Evolutionary conservation across 768 basidiomycete genomes (phyloP).

Genomic region (Lactarius quietus): DNA sequence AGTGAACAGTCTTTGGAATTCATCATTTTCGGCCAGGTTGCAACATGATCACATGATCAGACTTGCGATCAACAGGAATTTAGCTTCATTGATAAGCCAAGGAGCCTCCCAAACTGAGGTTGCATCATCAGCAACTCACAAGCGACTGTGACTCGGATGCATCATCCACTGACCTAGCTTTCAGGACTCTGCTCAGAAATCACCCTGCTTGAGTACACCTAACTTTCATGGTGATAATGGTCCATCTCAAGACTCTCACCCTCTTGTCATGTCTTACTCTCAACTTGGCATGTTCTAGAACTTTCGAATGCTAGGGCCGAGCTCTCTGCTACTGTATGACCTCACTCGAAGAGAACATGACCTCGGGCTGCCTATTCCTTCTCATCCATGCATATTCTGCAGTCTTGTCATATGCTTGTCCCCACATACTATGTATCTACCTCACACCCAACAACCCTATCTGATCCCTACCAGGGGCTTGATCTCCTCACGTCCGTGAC

Average conservation of each 20-base stretch:
- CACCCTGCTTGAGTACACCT: conserved; percentile 47
- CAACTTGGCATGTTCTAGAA: conserved; percentile 22
- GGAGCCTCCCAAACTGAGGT: conserved; percentile 32
- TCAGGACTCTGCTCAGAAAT: conserved; percentile 23
- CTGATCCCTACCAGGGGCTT: too few species aligned
- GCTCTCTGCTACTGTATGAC: conserved; percentile 21
- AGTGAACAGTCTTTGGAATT: too few species aligned
- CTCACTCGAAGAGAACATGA: conserved; percentile 25
- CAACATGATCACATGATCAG: too few species aligned
- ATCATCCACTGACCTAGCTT: too few species aligned
- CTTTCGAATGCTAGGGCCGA: conserved; percentile 20
- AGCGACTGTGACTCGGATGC: background rate
- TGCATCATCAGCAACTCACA: background rate
- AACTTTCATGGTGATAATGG: conserved; percentile 46
- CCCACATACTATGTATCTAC: background rate
- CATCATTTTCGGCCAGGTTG: too few species aligned
- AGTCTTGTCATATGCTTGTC: conserved; percentile 33
- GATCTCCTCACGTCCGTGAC: conserved; percentile 48
- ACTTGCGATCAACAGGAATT: too few species aligned
- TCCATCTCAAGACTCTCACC: too few species aligned
- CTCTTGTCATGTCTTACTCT: background rate
- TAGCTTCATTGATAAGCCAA: conserved; percentile 29
- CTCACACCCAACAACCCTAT: too few species aligned
- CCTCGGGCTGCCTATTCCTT: conserved; percentile 18
- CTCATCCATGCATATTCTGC: conserved; percentile 33